Evolutionary conservation across 345 rosid species (phyloP).

Genomic region (Tarenaya hassleriana): DNA sequence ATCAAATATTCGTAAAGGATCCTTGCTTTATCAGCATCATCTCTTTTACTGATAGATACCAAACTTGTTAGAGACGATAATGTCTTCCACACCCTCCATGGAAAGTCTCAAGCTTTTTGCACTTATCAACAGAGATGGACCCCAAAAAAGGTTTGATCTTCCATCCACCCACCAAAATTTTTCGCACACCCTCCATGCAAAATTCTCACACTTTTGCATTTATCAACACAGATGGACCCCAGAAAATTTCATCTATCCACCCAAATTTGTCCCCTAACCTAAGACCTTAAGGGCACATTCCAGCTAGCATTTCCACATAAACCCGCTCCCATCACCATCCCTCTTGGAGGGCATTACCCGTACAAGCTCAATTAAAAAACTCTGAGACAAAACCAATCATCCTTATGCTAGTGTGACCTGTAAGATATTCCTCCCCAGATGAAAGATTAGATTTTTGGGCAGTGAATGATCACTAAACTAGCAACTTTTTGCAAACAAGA

Average conservation of each 20-base stretch:
- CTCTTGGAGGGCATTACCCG: conserved; percentile 24
- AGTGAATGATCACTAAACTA: conserved; percentile 18
- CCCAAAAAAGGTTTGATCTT: conserved; percentile 33
- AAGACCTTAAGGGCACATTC: conserved; percentile 30
- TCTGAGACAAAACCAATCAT: conserved; percentile 8
- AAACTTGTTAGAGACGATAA: conserved; percentile 39
- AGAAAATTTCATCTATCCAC: conserved; percentile 29
- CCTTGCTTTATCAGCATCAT: conserved; percentile 30
- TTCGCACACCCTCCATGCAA: conserved; percentile 22
- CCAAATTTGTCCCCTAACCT: conserved; percentile 29
- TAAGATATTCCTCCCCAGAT: conserved; percentile 17
- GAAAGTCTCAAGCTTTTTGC: conserved; percentile 24
- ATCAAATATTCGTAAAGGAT: conserved; percentile 30
- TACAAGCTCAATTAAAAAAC: conserved; percentile 24
- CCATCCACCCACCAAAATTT: conserved; percentile 31
- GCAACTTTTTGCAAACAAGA: conserved; percentile 15
- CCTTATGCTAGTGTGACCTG: conserved; percentile 11
- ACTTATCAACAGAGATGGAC: conserved; percentile 37
- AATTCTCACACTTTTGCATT: conserved; percentile 25
- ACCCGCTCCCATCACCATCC: background rate
- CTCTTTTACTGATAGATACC: conserved; percentile 37
- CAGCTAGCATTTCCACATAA: conserved; percentile 40
- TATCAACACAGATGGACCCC: conserved; percentile 43
- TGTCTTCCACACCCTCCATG: conserved; percentile 22
- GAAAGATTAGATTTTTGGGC: conserved; percentile 12